Conservation (phyloP, 2,329 filamentous ascomycete species). For the Nigrospora osmanthi region DNA sequence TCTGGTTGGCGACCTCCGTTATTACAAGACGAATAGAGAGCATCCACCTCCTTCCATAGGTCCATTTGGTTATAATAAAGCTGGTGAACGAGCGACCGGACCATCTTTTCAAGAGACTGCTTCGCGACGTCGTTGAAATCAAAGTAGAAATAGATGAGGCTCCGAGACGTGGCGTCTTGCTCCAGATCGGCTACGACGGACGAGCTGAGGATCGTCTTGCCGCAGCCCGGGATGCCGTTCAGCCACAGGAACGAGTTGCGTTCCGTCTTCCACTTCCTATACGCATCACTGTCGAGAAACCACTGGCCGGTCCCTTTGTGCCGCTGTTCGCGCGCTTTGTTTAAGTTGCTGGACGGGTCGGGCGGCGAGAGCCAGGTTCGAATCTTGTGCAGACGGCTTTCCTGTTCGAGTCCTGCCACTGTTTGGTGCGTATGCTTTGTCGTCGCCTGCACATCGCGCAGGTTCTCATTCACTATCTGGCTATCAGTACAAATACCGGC, state of each 20-base stretch:
- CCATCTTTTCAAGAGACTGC: slow-evolving; percentile 21
- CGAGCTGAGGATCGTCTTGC: slow-evolving; percentile 30
- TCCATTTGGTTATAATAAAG: slow-evolving; percentile 13
- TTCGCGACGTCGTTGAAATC: slow-evolving; percentile 28
- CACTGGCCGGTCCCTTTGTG: slow-evolving; percentile 23
- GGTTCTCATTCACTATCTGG: background rate
- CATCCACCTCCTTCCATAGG: slow-evolving; percentile 12
- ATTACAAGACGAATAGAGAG: slow-evolving; percentile 16
- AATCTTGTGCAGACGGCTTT: slow-evolving; percentile 4
- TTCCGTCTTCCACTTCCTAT: slow-evolving; percentile 20
- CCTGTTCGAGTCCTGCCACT: background rate
- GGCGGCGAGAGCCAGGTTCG: slow-evolving; percentile 23
- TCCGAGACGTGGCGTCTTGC: background rate
- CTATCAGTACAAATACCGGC: background rate
- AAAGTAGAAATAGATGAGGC: slow-evolving; percentile 25
- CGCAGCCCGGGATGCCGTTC: slow-evolving; percentile 29
- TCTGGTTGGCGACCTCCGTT: slow-evolving; percentile 16
- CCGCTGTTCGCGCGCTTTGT: slow-evolving; percentile 18
- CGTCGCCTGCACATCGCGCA: too few relatives aligned
- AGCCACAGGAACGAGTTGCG: slow-evolving; percentile 26
- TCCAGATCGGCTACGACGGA: slow-evolving; percentile 21
- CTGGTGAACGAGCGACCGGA: slow-evolving; percentile 27
- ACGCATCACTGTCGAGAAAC: slow-evolving; percentile 22
- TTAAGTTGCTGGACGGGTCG: slow-evolving; percentile 24
- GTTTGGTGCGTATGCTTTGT: background rate